Percentiles rank a stretch among this genome's conserved stretches.
Evolutionary conservation across 1,284 basidiomycete genomes (phyloP).

Genomic region (Macrocystidia cucumis): DNA sequence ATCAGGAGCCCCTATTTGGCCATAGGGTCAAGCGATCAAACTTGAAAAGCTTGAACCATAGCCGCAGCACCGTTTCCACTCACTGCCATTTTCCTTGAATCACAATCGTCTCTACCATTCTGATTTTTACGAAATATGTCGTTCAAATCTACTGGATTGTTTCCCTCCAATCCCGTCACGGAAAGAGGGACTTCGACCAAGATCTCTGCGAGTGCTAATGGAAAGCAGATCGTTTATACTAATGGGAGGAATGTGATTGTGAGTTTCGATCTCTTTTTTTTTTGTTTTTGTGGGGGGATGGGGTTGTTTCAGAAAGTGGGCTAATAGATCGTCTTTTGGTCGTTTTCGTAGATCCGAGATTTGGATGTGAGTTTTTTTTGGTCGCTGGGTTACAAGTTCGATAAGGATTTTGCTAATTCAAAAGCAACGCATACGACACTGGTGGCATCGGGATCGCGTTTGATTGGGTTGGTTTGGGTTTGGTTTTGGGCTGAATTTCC

Average conservation of each 20-base stretch:
- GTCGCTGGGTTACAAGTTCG: too few relatives aligned
- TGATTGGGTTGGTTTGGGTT: constrained; percentile 1
- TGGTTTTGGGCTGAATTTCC: constrained; percentile 5
- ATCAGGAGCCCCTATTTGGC: too few relatives aligned
- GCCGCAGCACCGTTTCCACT: too few relatives aligned
- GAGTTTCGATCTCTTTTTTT: constrained; percentile 22
- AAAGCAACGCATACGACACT: too few relatives aligned
- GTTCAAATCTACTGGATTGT: constrained; percentile 47
- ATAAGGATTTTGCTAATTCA: too few relatives aligned
- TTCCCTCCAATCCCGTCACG: constrained; percentile 72
- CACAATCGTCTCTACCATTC: too few relatives aligned
- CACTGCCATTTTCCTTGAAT: too few relatives aligned
- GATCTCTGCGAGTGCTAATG: constrained; percentile 75
- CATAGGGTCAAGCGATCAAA: too few relatives aligned
- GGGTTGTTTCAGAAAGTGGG: constrained; percentile 14
- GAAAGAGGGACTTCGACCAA: constrained; percentile 74
- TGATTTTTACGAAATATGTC: too few relatives aligned
- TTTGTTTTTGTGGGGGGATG: constrained; percentile 2
- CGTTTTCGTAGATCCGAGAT: constrained; percentile 34
- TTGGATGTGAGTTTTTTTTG: constrained; percentile 29
- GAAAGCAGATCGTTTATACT: constrained; percentile 83
- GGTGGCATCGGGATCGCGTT: constrained; percentile 7
- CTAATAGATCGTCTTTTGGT: neutral
- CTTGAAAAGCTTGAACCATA: too few relatives aligned
- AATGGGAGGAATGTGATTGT: constrained; percentile 86